These are phyloP conservation scores for Plenodomus biglobosus DNA, from an alignment of 2,329 filamentous ascomycete species.

Conservation along the genomic window DNA sequence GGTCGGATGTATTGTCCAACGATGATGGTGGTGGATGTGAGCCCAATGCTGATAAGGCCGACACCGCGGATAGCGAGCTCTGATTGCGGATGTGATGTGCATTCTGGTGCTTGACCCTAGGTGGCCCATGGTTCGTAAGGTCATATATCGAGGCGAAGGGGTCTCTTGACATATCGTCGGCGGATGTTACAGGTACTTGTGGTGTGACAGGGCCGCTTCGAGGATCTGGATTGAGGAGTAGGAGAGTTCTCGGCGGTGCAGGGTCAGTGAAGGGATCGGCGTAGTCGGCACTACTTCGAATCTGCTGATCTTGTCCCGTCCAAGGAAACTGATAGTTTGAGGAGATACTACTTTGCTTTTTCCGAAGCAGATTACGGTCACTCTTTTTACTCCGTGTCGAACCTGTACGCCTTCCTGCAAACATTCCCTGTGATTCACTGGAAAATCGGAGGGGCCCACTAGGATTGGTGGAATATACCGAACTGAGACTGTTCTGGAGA, in stretches of 20 bases:
- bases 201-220: constrained; percentile 27
- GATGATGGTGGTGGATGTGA: constrained; percentile 36
- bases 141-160: constrained; percentile 37
- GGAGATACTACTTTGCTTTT: constrained; percentile 34
- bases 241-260: constrained; percentile 20
- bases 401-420: constrained; percentile 24
- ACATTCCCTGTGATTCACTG: constrained; percentile 32
- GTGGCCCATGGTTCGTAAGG: constrained; percentile 27
- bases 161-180: constrained; percentile 23
- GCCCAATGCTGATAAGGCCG: constrained; percentile 8
- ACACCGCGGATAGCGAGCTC: constrained; percentile 29
- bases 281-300: constrained; percentile 21
- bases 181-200: constrained; percentile 25
- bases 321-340: constrained; percentile 31
- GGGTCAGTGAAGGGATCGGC: constrained; percentile 35
- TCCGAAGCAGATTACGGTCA: constrained; percentile 32
- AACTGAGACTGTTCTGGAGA: constrained; percentile 35
- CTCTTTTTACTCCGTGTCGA: constrained; percentile 39
- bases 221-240: constrained; percentile 32
- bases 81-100: constrained; percentile 31
- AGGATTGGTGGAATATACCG: constrained; percentile 34
- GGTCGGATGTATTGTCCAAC: constrained; percentile 24
- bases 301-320: constrained; percentile 29
- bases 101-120: constrained; percentile 25
- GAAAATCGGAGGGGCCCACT: constrained; percentile 29